Percentiles rank a stretch among this genome's conserved stretches.
Evolutionary conservation across 257 asterid genomes (phyloP).

Genomic region (Lantana camara): DNA sequence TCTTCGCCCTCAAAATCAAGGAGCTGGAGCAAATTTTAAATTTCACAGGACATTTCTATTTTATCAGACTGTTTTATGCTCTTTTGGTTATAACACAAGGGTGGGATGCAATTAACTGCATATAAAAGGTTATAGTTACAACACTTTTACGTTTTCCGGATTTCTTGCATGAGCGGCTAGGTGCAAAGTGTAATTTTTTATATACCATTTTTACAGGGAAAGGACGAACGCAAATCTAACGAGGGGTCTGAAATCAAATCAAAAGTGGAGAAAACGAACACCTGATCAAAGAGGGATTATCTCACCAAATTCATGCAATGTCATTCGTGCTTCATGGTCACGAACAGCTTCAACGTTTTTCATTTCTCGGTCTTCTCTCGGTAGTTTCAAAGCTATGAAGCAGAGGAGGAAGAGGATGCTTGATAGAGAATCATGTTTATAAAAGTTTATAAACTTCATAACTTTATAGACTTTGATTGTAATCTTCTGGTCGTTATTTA

Average conservation of each 20-base stretch:
- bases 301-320: neutral
- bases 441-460: neutral
- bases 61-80: no score
- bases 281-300: no score
- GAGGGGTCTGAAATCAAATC: conserved; percentile 36
- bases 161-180: neutral
- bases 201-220: conserved; percentile 46
- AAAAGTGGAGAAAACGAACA: conserved; percentile 14
- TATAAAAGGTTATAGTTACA: no score
- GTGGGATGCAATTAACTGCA: no score
- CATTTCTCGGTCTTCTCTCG: neutral
- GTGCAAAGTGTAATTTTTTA: neutral
- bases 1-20: no score
- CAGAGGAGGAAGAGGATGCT: neutral
- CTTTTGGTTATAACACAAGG: no score
- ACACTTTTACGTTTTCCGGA: neutral
- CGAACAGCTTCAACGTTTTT: neutral
- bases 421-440: neutral
- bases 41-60: no score
- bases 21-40: no score
- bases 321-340: neutral
- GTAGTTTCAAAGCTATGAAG: neutral
- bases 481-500: neutral
- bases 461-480: neutral
- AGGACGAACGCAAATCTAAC: conserved; percentile 39